phyloP scores from a whole-genome alignment of 495 filamentous ascomycete species.

The Xylaria sp. region DNA sequence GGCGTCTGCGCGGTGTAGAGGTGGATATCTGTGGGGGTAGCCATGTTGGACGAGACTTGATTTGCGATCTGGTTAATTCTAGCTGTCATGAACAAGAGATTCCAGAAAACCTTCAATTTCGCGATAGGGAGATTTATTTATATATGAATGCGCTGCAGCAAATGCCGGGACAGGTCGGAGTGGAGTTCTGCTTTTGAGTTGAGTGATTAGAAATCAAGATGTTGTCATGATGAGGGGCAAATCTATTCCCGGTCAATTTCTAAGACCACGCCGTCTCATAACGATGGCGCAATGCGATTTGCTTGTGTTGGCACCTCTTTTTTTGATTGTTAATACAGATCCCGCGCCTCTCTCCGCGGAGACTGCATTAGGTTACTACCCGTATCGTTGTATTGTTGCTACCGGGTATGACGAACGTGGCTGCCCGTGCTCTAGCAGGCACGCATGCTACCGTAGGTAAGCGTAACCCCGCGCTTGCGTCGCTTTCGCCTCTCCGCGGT shows the following conservation, averaged over 20 bases:
- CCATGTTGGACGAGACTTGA: slow-evolving; percentile 32
- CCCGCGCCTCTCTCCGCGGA: not conserved
- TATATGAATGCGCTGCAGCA: slow-evolving; percentile 3
- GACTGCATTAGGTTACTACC: too few relatives aligned
- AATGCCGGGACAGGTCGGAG: not conserved
- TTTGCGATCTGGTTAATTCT: slow-evolving; percentile 33
- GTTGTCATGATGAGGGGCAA: slow-evolving; percentile 23
- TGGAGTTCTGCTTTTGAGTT: too few relatives aligned
- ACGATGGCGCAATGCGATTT: not conserved
- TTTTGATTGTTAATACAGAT: slow-evolving; percentile 15
- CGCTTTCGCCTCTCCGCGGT: not conserved
- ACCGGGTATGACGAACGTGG: too few relatives aligned
- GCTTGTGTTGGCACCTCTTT: not conserved
- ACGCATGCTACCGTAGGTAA: too few relatives aligned
- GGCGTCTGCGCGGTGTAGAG: slow-evolving; percentile 69
- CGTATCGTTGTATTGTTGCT: not conserved
- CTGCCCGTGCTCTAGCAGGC: too few relatives aligned
- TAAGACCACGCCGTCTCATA: not conserved
- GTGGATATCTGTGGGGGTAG: slow-evolving; percentile 46
- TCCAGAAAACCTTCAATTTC: not conserved
- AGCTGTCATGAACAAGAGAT: slow-evolving; percentile 28
- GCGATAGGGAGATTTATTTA: slow-evolving; percentile 22
- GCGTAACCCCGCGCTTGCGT: not conserved
- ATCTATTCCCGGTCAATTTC: not conserved
- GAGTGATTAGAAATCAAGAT: slow-evolving; percentile 34